Evolutionary conservation across 225 moss, liverwort and hornwort species (phyloP), one percentile per base, ranked within the genome.

Genomic region (Marchantia polymorpha): DNA sequence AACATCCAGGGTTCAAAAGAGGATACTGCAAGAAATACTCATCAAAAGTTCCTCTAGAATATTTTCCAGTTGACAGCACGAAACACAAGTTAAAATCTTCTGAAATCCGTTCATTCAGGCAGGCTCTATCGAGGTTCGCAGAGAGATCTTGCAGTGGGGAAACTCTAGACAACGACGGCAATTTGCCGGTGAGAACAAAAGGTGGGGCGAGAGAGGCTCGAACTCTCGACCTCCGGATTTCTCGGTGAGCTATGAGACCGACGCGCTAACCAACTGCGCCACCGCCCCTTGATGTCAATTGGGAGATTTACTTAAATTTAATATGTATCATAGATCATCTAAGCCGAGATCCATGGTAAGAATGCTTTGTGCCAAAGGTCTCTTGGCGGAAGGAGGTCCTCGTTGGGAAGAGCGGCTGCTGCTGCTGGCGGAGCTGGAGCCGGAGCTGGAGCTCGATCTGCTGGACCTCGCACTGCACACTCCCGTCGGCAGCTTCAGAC

Each of bases 181-280:
- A n/a, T n/a, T n/a, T n/a, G n/a, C n/a, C n/a, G n/a, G n/a, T n/a
- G n/a, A n/a, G n/a, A n/a, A n/a, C n/a, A 39, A 39, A 39, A 39
- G 5, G 7, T 93, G 94, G 96, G 96, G 91, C 87, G 91, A 94
- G 94, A 91, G 96, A 93, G 94, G 92, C 89, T 92, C 92, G 93
- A 94, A 91, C 91, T 94, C 91, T 92, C 92, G 93, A 92, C 92
- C 91, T 92, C 91, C 89, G 91, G 87, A 92, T 89, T 81, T 61
- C 91, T 90, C 92, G 10, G 16, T 1, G 0, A 11, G 69, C 69
- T 69, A 8, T 69, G 69, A 69, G 69, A 69, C 69, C 69, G 69
- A 69, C 69, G 69, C 69, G 69, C 69, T 30, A 69, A 70, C 70
- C 46, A 70, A 70, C 70, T 70, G 70, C 70, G 70, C 70, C 70